Conservation (phyloP, 768 basidiomycete genomes). For the Lactifluus subvellereus region DNA sequence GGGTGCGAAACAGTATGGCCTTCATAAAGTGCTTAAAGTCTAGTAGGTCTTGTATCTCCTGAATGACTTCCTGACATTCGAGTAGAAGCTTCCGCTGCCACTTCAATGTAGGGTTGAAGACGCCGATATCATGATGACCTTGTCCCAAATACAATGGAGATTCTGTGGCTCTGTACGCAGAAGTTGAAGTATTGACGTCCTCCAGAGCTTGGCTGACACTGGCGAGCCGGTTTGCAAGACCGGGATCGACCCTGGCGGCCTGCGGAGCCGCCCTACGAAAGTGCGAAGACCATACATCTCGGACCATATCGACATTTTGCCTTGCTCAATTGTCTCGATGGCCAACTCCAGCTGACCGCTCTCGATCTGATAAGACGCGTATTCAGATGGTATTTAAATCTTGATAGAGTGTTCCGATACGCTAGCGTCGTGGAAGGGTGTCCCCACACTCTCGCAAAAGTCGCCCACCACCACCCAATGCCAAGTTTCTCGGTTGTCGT, state of each 20-base stretch:
- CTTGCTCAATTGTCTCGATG: conserved; percentile 9
- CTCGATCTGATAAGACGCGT: background rate
- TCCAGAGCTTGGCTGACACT: background rate
- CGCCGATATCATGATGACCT: background rate
- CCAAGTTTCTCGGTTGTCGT: background rate
- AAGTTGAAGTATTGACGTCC: background rate
- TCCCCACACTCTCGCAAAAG: background rate
- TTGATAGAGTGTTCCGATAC: conserved; percentile 1
- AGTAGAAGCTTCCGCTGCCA: background rate
- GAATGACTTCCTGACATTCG: background rate
- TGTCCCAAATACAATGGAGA: background rate
- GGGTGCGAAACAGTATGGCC: background rate
- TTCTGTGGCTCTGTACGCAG: background rate
- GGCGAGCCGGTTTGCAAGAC: background rate
- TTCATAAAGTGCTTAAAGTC: conserved; percentile 6
- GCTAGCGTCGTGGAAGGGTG: conserved; percentile 2
- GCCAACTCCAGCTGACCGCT: conserved; percentile 2
- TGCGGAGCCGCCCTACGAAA: background rate
- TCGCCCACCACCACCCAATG: background rate
- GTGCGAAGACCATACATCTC: conserved; percentile 7
- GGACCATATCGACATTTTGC: conserved; percentile 6
- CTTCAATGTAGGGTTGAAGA: background rate
- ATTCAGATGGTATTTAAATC: background rate
- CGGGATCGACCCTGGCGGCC: background rate
- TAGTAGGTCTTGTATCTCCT: background rate